These are phyloP conservation scores for Amborella trichopoda DNA, from an alignment of 164 flowering plant genomes.

Conservation along the genomic window DNA sequence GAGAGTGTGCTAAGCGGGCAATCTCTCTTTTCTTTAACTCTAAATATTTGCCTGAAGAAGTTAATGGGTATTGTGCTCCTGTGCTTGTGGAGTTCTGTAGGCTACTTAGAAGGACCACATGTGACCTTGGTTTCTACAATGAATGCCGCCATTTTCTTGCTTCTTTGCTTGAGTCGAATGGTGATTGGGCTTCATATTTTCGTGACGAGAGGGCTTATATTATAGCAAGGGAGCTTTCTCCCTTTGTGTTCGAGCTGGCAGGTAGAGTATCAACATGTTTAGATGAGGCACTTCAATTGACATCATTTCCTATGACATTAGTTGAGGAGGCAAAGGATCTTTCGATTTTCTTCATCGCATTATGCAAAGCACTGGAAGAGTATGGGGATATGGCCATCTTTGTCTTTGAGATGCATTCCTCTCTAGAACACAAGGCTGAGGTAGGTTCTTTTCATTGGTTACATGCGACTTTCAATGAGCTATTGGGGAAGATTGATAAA, in stretches of 20 bases:
- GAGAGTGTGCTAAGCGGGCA: constrained; percentile 34
- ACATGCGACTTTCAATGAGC: constrained; percentile 22
- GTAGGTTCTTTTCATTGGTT: constrained; percentile 7
- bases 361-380: no score
- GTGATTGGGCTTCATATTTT: constrained; percentile 6
- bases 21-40: constrained; percentile 28
- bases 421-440: background rate
- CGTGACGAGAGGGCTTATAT: constrained; percentile 11
- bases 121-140: constrained; percentile 31
- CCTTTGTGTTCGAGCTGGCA: constrained; percentile 58
- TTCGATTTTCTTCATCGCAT: no score
- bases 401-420: constrained; percentile 38
- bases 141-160: constrained; percentile 55
- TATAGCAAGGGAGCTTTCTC: constrained; percentile 36
- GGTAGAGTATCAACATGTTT: constrained; percentile 26
- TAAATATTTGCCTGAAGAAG: constrained; percentile 14
- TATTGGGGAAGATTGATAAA: constrained; percentile 30
- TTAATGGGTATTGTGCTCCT: constrained; percentile 25
- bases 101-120: constrained; percentile 27
- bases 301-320: background rate
- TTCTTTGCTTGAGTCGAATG: constrained; percentile 32
- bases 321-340: no score
- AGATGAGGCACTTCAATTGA: constrained; percentile 1
- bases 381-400: no score
- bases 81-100: constrained; percentile 73